These are phyloP conservation scores for Xylariaceae sp. DNA, from an alignment of 2,329 filamentous ascomycete genomes.

Conservation along the genomic window DNA sequence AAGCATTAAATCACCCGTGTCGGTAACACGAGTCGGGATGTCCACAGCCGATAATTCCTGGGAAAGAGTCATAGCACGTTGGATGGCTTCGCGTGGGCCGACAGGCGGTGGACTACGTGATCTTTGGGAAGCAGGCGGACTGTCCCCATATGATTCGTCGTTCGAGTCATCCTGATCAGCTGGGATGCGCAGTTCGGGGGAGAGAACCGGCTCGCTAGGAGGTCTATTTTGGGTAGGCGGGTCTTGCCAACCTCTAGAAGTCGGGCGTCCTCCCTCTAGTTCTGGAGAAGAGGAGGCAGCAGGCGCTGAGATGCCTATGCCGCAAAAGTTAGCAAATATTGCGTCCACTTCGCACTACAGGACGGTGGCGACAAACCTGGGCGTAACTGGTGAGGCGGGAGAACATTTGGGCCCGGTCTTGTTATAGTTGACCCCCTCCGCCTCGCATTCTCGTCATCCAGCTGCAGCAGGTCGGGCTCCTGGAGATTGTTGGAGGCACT, in stretches of 20 bases:
- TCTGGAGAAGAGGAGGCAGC: constrained; percentile 61
- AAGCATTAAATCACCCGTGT: constrained; percentile 92
- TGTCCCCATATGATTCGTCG: constrained; percentile 48
- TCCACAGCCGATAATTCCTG: constrained; percentile 88
- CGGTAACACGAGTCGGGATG: constrained; percentile 91
- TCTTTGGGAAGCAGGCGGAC: constrained; percentile 55
- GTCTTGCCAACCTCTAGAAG: constrained; percentile 59
- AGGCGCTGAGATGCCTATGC: constrained; percentile 57
- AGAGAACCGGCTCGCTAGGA: constrained; percentile 63
- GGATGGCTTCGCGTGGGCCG: constrained; percentile 75
- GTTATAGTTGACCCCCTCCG: constrained; percentile 47
- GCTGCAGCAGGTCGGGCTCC: constrained; percentile 73
- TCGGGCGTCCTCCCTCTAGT: constrained; percentile 52
- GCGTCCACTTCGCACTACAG: not conserved
- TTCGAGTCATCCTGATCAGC: constrained; percentile 42
- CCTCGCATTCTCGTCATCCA: constrained; percentile 57
- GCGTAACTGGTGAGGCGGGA: constrained; percentile 42
- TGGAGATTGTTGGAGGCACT: constrained; percentile 53
- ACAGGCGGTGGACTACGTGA: constrained; percentile 81
- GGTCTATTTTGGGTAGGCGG: constrained; percentile 48
- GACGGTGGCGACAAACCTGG: constrained; percentile 18
- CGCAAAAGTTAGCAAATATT: constrained; percentile 11
- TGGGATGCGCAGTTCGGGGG: constrained; percentile 51
- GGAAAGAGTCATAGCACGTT: constrained; percentile 83
- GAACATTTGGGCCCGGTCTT: constrained; percentile 54